Evolutionary conservation across 1,284 basidiomycete species (phyloP).

Genomic region (Apiotrichum gracile): DNA sequence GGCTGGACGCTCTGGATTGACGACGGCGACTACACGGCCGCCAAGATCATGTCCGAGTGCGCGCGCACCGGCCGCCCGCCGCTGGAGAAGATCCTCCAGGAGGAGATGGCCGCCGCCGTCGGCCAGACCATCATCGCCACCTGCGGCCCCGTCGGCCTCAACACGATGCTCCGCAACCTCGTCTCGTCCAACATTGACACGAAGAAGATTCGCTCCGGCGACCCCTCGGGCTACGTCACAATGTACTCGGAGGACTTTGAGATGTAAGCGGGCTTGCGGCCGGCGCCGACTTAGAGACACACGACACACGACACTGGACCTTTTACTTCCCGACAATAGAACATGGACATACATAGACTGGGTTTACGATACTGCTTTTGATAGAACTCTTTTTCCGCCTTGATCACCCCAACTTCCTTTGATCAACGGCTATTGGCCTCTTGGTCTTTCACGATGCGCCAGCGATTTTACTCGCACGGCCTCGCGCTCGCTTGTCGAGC

Average conservation of each 20-base stretch:
- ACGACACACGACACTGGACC: too few relatives aligned
- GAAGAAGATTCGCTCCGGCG: conserved; percentile 6
- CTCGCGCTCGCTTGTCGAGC: too few relatives aligned
- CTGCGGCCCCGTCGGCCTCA: conserved; percentile 10
- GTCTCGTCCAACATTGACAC: conserved; percentile 10
- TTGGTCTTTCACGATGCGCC: too few relatives aligned
- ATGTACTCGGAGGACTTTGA: conserved; percentile 20
- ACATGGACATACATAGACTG: too few relatives aligned
- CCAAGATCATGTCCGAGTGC: conserved; percentile 63
- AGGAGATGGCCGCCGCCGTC: conserved; percentile 57
- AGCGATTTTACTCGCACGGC: too few relatives aligned
- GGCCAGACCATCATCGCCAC: conserved; percentile 60
- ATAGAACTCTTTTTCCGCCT: too few relatives aligned
- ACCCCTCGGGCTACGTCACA: conserved; percentile 9
- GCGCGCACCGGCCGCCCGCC: conserved; percentile 68
- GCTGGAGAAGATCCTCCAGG: conserved; percentile 60
- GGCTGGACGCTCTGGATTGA: conserved; percentile 52
- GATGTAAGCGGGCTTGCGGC: conserved; percentile 10
- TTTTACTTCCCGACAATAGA: too few relatives aligned
- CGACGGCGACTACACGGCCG: conserved; percentile 61
- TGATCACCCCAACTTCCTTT: too few relatives aligned
- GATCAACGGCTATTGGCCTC: too few relatives aligned
- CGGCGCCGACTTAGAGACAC: too few relatives aligned
- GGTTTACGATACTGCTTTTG: too few relatives aligned
- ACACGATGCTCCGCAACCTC: conserved; percentile 6